phyloP scores from a whole-genome alignment of 2,329 filamentous ascomycete species.

The Davidsoniella neocaledoniae region DNA sequence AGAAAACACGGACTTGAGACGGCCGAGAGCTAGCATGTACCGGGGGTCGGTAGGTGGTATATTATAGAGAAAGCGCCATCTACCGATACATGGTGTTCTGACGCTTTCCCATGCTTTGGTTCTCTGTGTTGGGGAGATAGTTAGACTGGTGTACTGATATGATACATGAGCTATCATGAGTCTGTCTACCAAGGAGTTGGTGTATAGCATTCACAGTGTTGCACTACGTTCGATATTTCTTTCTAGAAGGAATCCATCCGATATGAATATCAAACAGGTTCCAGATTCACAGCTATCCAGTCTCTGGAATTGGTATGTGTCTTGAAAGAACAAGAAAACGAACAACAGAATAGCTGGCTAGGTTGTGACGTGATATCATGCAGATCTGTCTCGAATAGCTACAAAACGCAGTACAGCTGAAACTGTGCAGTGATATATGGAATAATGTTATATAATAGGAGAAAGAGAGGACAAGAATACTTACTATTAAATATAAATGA shows the following conservation, averaged over 20 bases:
- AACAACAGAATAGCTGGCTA: no score
- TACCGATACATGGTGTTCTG: constrained; percentile 29
- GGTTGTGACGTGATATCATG: no score
- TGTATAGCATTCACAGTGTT: neutral
- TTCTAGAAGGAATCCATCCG: neutral
- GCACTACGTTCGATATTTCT: neutral
- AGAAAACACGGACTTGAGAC: constrained; percentile 24
- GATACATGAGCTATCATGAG: neutral
- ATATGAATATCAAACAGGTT: no score
- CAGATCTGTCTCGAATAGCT: no score
- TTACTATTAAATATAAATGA: constrained; percentile 14
- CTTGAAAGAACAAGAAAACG: no score
- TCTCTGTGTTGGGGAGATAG: constrained; percentile 19
- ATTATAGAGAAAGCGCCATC: constrained; percentile 32
- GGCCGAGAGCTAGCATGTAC: constrained; percentile 26
- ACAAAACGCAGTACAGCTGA: no score
- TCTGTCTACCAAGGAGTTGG: neutral
- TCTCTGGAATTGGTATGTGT: no score
- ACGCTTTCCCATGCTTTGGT: constrained; percentile 29
- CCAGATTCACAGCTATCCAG: no score
- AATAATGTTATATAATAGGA: neutral
- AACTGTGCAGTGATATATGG: no score
- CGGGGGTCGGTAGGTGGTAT: constrained; percentile 24
- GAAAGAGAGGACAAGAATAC: neutral
- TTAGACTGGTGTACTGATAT: neutral